Base-by-base conservation (phyloP, 139 green algal genomes). In the Chlamydomonas sphaeroides region DNA sequence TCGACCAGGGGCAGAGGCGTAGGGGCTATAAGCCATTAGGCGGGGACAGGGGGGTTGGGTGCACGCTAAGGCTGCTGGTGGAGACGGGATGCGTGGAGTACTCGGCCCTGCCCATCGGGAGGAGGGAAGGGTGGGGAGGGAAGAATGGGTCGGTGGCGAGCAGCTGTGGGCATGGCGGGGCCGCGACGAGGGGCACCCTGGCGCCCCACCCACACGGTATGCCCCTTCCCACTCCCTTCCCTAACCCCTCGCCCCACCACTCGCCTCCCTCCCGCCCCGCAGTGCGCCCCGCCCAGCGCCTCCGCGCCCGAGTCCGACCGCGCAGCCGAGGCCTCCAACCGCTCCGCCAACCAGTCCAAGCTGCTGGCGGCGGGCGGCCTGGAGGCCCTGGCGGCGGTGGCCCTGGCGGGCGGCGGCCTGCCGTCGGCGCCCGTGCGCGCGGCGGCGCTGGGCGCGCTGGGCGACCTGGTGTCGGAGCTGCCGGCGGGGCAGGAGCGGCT, bases 311-410 rank as follows among this genome's bases (percentile, higher is more conserved):
- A 81, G 41, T 32, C 61, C 28, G 74, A 71, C 41, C 59, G 59
- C 30, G 56, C 61, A 25, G 48, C 42, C 5, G 74, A 81, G 74
- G 23, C 39, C 25, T 48, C 80, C 18, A 89, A 88, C 66, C 33
- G 89, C 35, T 21, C 69, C 0, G 88, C 88, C 38, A 93, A 90
- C 72, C 89, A 92, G 76, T 86, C 79, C 26, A 62, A 85, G 33
- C 73, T 94, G 32, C 42, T 90, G 51, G 48, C 78, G 32, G 65
- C 65, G 21, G 88, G 89, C 20, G 62, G 87, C 32, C 48, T 92
- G 62, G 79, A 85, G 17, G 62, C 85, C 39, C 78, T 94, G 76
- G 36, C 86, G 5, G 74, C 36, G 18, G 83, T 90, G 57, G 80
- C 75, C 11, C 26, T 90, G 23, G 65, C 61, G 14, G 62, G 61